Conservation (phyloP, 2,329 filamentous ascomycete genomes). For the Thielaviopsis ethacetica region DNA sequence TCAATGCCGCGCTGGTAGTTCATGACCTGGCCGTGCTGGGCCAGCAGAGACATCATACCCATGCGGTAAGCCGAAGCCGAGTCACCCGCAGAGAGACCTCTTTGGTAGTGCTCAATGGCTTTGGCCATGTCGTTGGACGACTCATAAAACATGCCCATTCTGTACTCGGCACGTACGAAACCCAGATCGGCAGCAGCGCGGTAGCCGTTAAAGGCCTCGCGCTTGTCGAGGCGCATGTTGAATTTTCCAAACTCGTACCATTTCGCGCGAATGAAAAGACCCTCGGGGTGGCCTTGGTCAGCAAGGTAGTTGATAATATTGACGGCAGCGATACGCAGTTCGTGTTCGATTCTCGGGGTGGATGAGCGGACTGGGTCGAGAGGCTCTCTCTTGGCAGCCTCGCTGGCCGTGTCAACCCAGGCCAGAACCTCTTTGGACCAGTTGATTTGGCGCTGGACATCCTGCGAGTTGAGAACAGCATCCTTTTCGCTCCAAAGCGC, state of each 20-base stretch:
- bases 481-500: slow-evolving; percentile 72
- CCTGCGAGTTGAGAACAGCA: slow-evolving; percentile 78
- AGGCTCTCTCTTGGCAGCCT: slow-evolving; percentile 54
- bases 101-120: slow-evolving; percentile 78
- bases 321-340: slow-evolving; percentile 72
- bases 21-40: slow-evolving; percentile 78
- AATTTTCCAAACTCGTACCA: slow-evolving; percentile 99
- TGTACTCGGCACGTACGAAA: slow-evolving; percentile 79
- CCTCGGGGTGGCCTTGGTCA: slow-evolving; percentile 82
- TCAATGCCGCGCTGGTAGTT: slow-evolving; percentile 65
- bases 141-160: slow-evolving; percentile 97
- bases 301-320: slow-evolving; percentile 85
- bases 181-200: slow-evolving; percentile 70
- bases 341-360: slow-evolving; percentile 78
- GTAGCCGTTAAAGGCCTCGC: slow-evolving; percentile 82
- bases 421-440: slow-evolving; percentile 89
- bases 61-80: slow-evolving; percentile 75
- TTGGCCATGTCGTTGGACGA: slow-evolving; percentile 84
- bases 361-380: slow-evolving; percentile 40
- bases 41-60: slow-evolving; percentile 93
- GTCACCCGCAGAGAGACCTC: slow-evolving; percentile 63
- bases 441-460: slow-evolving; percentile 88
- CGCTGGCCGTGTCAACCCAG: slow-evolving; percentile 71
- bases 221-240: slow-evolving; percentile 76
- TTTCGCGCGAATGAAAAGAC: slow-evolving; percentile 85